Conservation (phyloP, 768 basidiomycete genomes). For the Mycena rosella region DNA sequence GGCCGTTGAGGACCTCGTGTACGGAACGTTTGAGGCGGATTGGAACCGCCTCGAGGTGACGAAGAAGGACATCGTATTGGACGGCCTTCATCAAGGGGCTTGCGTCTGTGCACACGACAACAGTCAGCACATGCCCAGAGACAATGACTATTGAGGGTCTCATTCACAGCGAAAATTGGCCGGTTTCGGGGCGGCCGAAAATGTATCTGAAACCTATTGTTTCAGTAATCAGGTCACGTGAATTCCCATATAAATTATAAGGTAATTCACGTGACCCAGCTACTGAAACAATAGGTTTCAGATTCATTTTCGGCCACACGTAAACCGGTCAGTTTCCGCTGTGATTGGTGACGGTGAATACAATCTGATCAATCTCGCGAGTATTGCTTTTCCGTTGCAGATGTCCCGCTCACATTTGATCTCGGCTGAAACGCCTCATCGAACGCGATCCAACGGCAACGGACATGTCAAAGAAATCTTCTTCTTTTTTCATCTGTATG, state of each 20-base stretch:
- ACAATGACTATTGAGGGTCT: slow-evolving; percentile 22
- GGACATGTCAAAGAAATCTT: slow-evolving; percentile 11
- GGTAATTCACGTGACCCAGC: no score
- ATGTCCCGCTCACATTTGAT: not conserved
- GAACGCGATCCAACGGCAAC: slow-evolving; percentile 21
- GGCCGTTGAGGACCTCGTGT: not conserved
- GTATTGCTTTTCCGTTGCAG: not conserved
- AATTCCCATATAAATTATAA: no score
- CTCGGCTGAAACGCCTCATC: not conserved
- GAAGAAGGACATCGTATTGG: slow-evolving; percentile 17
- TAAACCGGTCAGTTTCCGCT: no score
- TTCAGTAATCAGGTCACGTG: no score
- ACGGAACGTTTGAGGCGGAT: not conserved
- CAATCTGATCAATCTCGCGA: slow-evolving; percentile 15
- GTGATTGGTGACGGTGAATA: slow-evolving; percentile 23
- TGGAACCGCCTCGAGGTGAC: not conserved
- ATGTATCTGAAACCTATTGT: no score
- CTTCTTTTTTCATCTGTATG: slow-evolving; percentile 10
- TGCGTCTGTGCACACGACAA: slow-evolving; percentile 8
- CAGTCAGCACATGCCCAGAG: slow-evolving; percentile 21
- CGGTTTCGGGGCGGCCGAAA: no score
- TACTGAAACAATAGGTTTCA: no score
- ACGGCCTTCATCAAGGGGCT: slow-evolving; percentile 22
- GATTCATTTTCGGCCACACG: no score
- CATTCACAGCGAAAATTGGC: no score